Conservation (phyloP, 495 filamentous ascomycete genomes). For the Podospora conica region DNA sequence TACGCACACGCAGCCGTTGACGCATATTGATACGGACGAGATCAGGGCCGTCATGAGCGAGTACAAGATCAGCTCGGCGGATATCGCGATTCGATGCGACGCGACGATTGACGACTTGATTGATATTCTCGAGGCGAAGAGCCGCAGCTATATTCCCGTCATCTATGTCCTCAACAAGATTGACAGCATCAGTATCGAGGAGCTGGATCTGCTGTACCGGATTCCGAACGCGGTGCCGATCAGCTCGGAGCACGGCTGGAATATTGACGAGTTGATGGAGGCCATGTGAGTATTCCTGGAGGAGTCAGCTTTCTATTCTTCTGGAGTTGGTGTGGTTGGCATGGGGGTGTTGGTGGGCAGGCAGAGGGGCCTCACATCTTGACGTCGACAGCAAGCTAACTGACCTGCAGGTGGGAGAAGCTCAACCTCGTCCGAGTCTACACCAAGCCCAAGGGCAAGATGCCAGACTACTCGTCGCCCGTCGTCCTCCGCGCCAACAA, state of each 20-base stretch:
- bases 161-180: slow-evolving; percentile 99
- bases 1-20: slow-evolving; percentile 84
- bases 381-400: background rate
- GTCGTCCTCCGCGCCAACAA: slow-evolving; percentile 77
- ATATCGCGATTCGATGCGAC: slow-evolving; percentile 96
- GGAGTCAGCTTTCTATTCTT: slow-evolving; percentile 18
- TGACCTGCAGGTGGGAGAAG: slow-evolving; percentile 69
- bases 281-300: slow-evolving; percentile 56
- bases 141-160: slow-evolving; percentile 91
- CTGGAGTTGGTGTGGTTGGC: background rate
- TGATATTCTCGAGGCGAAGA: slow-evolving; percentile 93
- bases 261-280: slow-evolving; percentile 93
- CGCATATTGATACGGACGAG: slow-evolving; percentile 90
- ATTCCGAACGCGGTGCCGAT: slow-evolving; percentile 97
- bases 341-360: no score
- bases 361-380: no score
- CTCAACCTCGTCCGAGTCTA: slow-evolving; percentile 86
- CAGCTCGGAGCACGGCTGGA: slow-evolving; percentile 97
- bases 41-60: slow-evolving; percentile 97
- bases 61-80: slow-evolving; percentile 93
- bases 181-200: slow-evolving; percentile 94
- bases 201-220: slow-evolving; percentile 89
- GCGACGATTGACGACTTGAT: slow-evolving; percentile 81
- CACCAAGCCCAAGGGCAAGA: slow-evolving; percentile 94
- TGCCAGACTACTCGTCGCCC: slow-evolving; percentile 86